Conservation (phyloP, 116 monocot species). For the Iris pallida region DNA sequence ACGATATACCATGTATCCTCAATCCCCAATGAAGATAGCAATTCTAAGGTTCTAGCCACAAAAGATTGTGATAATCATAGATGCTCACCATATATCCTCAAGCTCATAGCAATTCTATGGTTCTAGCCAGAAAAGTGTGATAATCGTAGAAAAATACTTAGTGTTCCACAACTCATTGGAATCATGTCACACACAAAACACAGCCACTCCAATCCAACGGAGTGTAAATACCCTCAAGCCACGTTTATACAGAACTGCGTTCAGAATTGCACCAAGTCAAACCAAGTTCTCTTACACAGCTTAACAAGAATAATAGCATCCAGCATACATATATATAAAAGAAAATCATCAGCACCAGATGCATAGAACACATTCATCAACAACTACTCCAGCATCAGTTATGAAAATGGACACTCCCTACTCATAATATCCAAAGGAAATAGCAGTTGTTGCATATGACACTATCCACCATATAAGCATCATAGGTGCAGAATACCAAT, state of each 20-base stretch:
- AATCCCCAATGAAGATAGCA: too few relatives aligned
- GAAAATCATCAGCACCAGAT: not conserved
- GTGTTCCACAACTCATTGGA: not conserved
- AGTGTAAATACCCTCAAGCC: too few relatives aligned
- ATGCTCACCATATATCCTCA: not conserved
- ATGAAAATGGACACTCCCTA: not conserved
- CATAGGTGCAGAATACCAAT: not conserved
- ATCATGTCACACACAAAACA: not conserved
- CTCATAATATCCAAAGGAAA: not conserved
- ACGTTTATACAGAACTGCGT: too few relatives aligned
- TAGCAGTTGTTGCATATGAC: not conserved
- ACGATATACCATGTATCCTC: not conserved
- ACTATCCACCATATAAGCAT: not conserved
- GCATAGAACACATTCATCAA: constrained; percentile 10
- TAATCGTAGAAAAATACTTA: not conserved
- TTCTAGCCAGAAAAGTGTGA: not conserved
- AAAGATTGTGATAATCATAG: too few relatives aligned
- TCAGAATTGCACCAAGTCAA: too few relatives aligned
- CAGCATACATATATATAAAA: not conserved
- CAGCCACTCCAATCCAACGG: too few relatives aligned
- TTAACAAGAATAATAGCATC: constrained; percentile 1
- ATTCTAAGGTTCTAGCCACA: too few relatives aligned
- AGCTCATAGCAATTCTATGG: not conserved
- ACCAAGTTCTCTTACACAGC: too few relatives aligned
- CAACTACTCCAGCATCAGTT: too few relatives aligned